phyloP scores from a whole-genome alignment of 108 stramenopile species.

The Ochromonas danica region DNA sequence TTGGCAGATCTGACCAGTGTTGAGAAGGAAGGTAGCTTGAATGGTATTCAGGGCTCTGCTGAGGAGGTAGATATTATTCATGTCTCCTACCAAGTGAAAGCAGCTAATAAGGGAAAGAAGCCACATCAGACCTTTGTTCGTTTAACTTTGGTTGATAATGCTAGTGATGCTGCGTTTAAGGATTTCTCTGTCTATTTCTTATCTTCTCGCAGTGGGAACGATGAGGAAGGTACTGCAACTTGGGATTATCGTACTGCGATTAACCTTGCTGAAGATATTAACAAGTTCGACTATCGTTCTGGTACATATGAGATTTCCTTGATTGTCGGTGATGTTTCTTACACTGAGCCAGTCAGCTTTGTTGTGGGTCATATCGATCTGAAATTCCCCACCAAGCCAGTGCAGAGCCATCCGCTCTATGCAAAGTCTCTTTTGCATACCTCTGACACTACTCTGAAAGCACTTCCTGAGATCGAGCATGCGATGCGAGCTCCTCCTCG shows the following conservation, averaged over 20 bases:
- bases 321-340: not conserved
- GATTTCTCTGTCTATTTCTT: not conserved
- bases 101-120: not conserved
- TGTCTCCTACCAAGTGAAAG: not conserved
- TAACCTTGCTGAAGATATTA: not conserved
- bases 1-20: not conserved
- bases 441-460: conserved; percentile 25
- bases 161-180: not conserved
- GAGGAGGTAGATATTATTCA: not conserved
- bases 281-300: not conserved
- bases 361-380: conserved; percentile 21
- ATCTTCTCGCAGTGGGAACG: not conserved
- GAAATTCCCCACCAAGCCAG: not conserved
- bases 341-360: not conserved
- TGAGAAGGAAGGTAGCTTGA: not conserved
- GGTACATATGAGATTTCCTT: not conserved
- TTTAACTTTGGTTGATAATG: not conserved
- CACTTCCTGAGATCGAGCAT: conserved; percentile 31
- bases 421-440: conserved; percentile 28
- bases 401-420: not conserved
- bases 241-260: not conserved
- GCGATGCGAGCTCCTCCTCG: conserved; percentile 11
- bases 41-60: not conserved
- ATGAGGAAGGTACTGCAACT: not conserved
- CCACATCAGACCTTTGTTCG: conserved; percentile 16